Evolutionary conservation across 768 basidiomycete species (phyloP).

Genomic region (Podaxis rugospora): DNA sequence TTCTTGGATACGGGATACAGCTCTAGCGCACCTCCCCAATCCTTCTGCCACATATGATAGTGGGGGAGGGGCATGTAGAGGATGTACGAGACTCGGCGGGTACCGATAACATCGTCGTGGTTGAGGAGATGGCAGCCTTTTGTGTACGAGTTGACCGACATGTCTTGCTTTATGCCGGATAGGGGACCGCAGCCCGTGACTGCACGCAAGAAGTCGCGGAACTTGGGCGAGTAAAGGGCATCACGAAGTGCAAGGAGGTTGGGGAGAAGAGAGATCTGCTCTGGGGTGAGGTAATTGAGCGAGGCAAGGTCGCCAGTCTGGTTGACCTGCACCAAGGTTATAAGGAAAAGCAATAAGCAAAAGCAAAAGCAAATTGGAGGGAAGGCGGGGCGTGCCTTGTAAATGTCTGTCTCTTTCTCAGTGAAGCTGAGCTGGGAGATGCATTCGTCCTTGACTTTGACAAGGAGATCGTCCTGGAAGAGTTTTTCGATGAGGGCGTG

Average conservation of each 20-base stretch:
- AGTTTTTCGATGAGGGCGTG: constrained; percentile 77
- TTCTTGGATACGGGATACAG: constrained; percentile 73
- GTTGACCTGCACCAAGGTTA: constrained; percentile 61
- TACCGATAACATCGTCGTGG: constrained; percentile 97
- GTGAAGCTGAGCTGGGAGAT: constrained; percentile 74
- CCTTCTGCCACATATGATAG: constrained; percentile 74
- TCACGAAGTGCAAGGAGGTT: constrained; percentile 79
- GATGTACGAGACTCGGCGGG: constrained; percentile 92
- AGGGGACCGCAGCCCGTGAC: constrained; percentile 93
- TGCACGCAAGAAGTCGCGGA: constrained; percentile 76
- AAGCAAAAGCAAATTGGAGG: constrained; percentile 7
- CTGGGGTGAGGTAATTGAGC: constrained; percentile 75
- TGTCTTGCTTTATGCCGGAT: constrained; percentile 90
- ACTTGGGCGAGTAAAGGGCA: constrained; percentile 82
- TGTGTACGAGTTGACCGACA: constrained; percentile 90
- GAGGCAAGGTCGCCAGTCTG: constrained; percentile 97
- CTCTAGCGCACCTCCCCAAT: constrained; percentile 93
- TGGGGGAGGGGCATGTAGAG: constrained; percentile 88
- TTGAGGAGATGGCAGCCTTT: constrained; percentile 92
- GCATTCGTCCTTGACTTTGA: constrained; percentile 81
- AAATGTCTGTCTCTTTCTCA: constrained; percentile 98
- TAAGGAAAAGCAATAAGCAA: background rate
- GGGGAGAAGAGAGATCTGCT: constrained; percentile 76
- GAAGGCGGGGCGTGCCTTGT: constrained; percentile 56
- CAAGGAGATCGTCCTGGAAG: constrained; percentile 79